A percentile compares a stretch with the other conserved stretches of the same genome.
These are phyloP conservation scores for Pyrenochaeta sp. DNA, from an alignment of 2,329 filamentous ascomycete species.

Conservation along the genomic window DNA sequence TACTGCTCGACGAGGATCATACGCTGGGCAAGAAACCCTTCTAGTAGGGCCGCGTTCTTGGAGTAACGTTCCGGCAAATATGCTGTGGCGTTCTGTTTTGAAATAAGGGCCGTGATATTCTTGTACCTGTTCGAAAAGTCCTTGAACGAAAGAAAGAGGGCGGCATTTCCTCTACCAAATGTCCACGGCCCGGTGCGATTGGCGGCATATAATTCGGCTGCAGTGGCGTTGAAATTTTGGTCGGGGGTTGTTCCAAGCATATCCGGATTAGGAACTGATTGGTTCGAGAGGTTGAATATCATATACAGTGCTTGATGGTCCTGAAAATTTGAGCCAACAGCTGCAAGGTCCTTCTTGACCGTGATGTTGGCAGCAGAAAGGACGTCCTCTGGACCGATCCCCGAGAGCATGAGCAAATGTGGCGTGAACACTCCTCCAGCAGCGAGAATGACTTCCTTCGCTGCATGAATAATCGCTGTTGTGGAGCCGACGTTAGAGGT, in stretches of 20 bases:
- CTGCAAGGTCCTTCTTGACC: conserved; percentile 37
- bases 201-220: conserved; percentile 35
- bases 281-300: conserved; percentile 31
- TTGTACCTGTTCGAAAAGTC: conserved; percentile 26
- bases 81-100: conserved; percentile 21
- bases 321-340: conserved; percentile 46
- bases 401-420: conserved; percentile 56
- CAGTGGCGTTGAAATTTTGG: conserved; percentile 34
- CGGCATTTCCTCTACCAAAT: conserved; percentile 33
- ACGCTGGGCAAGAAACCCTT: conserved; percentile 34
- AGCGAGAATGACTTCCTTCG: conserved; percentile 66
- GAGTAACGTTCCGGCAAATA: conserved; percentile 30
- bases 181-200: conserved; percentile 39
- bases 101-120: conserved; percentile 27
- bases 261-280: conserved; percentile 25
- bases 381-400: conserved; percentile 36
- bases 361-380: conserved; percentile 32
- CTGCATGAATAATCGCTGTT: conserved; percentile 30
- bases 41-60: conserved; percentile 20
- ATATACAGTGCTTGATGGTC: conserved; percentile 38
- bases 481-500: conserved; percentile 28
- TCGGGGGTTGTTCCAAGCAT: conserved; percentile 24
- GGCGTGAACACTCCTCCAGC: conserved; percentile 66
- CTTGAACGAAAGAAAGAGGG: conserved; percentile 30
- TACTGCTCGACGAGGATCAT: conserved; percentile 34